These are phyloP conservation scores for Neofusicoccum ribis DNA, from an alignment of 2,329 filamentous ascomycete genomes.

Conservation along the genomic window DNA sequence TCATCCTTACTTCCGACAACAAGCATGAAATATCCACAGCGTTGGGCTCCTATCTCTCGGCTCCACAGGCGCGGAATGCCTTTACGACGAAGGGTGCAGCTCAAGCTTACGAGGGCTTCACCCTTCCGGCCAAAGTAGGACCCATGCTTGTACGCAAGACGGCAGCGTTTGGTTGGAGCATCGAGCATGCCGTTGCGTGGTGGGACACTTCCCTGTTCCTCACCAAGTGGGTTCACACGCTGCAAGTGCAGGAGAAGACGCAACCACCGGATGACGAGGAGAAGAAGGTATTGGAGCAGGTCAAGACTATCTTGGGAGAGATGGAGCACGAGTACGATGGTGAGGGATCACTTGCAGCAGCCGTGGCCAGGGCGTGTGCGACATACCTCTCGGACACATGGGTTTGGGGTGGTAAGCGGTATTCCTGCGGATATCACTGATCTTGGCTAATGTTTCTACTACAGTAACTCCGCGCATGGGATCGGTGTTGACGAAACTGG, in stretches of 20 bases:
- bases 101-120: constrained; percentile 31
- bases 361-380: constrained; percentile 30
- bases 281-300: constrained; percentile 27
- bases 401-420: constrained; percentile 24
- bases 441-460: not conserved
- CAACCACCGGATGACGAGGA: constrained; percentile 26
- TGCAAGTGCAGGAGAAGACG: constrained; percentile 26
- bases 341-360: constrained; percentile 27
- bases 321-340: constrained; percentile 26
- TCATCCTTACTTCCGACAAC: constrained; percentile 30
- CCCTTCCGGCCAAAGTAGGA: constrained; percentile 30
- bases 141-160: constrained; percentile 33
- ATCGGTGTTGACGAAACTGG: constrained; percentile 23
- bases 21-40: constrained; percentile 27
- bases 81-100: constrained; percentile 29
- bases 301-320: constrained; percentile 29
- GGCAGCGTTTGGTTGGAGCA: constrained; percentile 33
- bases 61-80: constrained; percentile 27
- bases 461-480: constrained; percentile 27
- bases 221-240: constrained; percentile 36
- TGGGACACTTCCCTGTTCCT: constrained; percentile 37
- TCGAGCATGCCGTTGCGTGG: constrained; percentile 37
- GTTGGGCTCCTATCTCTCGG: constrained; percentile 27
- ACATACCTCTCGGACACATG: constrained; percentile 30
- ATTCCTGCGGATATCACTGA: no score